These are phyloP conservation scores for Eurotiales sp. DNA, from an alignment of 2,329 filamentous ascomycete genomes.

Conservation along the genomic window DNA sequence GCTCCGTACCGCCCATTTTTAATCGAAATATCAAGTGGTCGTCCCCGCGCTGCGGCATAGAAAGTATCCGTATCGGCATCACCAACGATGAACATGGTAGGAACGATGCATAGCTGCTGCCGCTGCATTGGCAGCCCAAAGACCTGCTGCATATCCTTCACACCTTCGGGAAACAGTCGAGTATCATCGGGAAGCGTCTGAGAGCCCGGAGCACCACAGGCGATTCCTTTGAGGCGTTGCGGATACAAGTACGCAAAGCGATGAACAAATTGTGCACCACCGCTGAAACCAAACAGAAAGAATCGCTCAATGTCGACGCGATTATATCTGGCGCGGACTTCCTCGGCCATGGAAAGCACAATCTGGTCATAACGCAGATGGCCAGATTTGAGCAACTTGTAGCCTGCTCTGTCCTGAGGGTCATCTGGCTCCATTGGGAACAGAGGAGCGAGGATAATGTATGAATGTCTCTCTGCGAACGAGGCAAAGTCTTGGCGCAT, in stretches of 20 bases:
- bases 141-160: not conserved
- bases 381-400: slow-evolving; percentile 3
- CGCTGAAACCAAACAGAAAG: slow-evolving; percentile 7
- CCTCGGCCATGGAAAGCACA: not conserved
- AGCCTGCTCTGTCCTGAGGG: slow-evolving; percentile 4
- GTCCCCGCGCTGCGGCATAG: not conserved
- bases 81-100: slow-evolving; percentile 7
- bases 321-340: not conserved
- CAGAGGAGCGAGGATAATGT: slow-evolving; percentile 1
- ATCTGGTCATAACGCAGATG: slow-evolving; percentile 1
- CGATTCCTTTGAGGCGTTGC: not conserved
- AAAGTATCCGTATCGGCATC: slow-evolving; percentile 5
- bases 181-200: not conserved
- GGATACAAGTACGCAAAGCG: slow-evolving; percentile 9
- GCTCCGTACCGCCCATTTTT: slow-evolving; percentile 6
- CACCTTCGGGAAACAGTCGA: not conserved
- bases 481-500: slow-evolving; percentile 1
- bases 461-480: slow-evolving; percentile 1
- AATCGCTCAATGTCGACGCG: not conserved
- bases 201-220: slow-evolving; percentile 4
- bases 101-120: not conserved
- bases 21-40: not conserved
- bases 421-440: slow-evolving; percentile 2
- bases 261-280: slow-evolving; percentile 9
- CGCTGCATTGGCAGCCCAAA: not conserved